These are phyloP conservation scores for Trichoderma oligosporum DNA, from an alignment of 2,329 filamentous ascomycete species.

Conservation along the genomic window DNA sequence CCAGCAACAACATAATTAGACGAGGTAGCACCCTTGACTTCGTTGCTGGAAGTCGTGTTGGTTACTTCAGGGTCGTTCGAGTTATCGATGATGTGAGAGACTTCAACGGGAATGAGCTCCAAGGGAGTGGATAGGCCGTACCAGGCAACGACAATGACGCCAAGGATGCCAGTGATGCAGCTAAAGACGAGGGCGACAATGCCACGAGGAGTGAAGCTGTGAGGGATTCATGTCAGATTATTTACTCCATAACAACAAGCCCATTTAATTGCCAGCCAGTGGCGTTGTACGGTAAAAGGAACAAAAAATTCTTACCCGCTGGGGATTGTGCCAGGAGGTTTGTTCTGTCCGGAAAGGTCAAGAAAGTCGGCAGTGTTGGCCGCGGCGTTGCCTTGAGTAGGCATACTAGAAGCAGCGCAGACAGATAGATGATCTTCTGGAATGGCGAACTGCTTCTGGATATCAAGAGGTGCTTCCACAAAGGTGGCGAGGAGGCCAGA, in stretches of 20 bases:
- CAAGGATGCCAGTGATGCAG: slow-evolving; percentile 63
- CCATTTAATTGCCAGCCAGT: too few relatives aligned
- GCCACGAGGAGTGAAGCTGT: slow-evolving; percentile 63
- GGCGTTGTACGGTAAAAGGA: too few relatives aligned
- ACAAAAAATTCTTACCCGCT: slow-evolving; percentile 48
- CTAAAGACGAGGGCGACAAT: slow-evolving; percentile 74
- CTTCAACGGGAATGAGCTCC: slow-evolving; percentile 18
- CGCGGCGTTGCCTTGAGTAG: slow-evolving; percentile 67
- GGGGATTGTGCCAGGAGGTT: slow-evolving; percentile 53
- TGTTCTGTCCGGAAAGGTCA: slow-evolving; percentile 60
- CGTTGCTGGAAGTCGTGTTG: not conserved
- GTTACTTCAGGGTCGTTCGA: slow-evolving; percentile 4
- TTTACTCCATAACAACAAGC: too few relatives aligned
- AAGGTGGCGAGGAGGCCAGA: slow-evolving; percentile 65
- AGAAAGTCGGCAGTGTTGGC: slow-evolving; percentile 63
- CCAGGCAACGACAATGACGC: slow-evolving; percentile 62
- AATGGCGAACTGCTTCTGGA: slow-evolving; percentile 59
- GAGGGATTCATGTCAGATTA: not conserved
- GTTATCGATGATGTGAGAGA: slow-evolving; percentile 16
- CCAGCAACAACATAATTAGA: not conserved
- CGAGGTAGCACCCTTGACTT: not conserved
- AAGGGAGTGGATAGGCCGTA: slow-evolving; percentile 48
- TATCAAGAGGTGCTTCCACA: slow-evolving; percentile 56
- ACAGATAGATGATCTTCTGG: slow-evolving; percentile 55
- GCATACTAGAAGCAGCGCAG: slow-evolving; percentile 51